phyloP scores from a whole-genome alignment of 345 rosid species.

The Salix viminalis region DNA sequence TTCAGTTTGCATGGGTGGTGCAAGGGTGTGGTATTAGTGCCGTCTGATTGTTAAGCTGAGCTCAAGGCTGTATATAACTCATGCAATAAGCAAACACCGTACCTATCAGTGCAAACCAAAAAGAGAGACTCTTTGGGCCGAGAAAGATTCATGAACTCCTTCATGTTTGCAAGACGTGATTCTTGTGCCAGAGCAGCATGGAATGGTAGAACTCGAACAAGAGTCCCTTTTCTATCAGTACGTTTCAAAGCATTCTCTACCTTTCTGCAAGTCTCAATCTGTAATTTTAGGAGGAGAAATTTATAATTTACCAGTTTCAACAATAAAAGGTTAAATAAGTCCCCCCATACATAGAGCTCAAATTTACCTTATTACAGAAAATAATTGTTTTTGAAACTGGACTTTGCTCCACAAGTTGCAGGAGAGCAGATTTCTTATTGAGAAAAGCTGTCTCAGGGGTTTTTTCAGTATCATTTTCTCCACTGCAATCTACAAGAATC shows the following conservation, averaged over 20 bases:
- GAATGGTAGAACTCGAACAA: slow-evolving; percentile 59
- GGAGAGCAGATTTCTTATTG: slow-evolving; percentile 77
- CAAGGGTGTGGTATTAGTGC: not conserved
- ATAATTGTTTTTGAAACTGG: slow-evolving; percentile 72
- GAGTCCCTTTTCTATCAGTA: slow-evolving; percentile 57
- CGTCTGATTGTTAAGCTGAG: not conserved
- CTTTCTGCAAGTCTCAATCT: slow-evolving; percentile 97
- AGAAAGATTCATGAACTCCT: slow-evolving; percentile 52
- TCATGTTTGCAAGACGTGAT: slow-evolving; percentile 62
- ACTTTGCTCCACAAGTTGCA: slow-evolving; percentile 56
- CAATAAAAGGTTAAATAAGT: not conserved
- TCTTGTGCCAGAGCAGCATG: slow-evolving; percentile 84
- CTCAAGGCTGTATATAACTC: not conserved
- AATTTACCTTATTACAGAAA: slow-evolving; percentile 78
- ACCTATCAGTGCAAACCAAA: slow-evolving; percentile 91
- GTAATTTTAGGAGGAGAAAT: slow-evolving; percentile 15
- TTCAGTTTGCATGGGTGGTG: not conserved
- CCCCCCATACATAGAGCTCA: slow-evolving; percentile 1
- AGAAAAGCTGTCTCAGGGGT: slow-evolving; percentile 67
- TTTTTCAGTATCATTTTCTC: slow-evolving; percentile 57
- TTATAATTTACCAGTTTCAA: not conserved
- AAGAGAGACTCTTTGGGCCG: slow-evolving; percentile 41
- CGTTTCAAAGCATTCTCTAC: slow-evolving; percentile 83
- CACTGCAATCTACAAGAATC: slow-evolving; percentile 92
- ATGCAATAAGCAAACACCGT: slow-evolving; percentile 3